Evolutionary conservation across 257 asterid genomes (phyloP).

Genomic region (Przewalskia tangutica): DNA sequence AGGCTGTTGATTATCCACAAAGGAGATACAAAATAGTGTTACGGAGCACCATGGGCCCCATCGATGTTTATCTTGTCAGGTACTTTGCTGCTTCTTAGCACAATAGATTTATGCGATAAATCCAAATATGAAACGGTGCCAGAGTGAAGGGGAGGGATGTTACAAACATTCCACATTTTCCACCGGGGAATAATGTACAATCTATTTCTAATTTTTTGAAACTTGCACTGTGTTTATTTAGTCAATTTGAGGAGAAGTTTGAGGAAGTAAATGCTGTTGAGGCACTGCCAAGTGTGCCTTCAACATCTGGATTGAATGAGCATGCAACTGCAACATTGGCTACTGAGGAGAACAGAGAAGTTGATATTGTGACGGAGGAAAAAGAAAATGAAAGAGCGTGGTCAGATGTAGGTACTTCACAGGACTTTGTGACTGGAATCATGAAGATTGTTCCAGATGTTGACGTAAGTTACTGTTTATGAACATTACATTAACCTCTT

Average conservation of each 20-base stretch:
- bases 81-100: constrained; percentile 13
- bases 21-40: constrained; percentile 75
- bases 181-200: background rate
- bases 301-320: constrained; percentile 40
- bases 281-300: constrained; percentile 43
- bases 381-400: constrained; percentile 39
- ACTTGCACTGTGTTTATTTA: constrained; percentile 5
- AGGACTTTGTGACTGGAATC: constrained; percentile 65
- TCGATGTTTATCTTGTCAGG: constrained; percentile 91
- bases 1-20: constrained; percentile 91
- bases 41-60: constrained; percentile 89
- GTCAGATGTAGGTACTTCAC: constrained; percentile 55
- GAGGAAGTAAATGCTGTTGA: constrained; percentile 52
- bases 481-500: background rate
- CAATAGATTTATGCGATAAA: background rate
- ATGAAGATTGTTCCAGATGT: constrained; percentile 83
- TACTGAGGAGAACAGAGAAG: constrained; percentile 34
- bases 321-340: constrained; percentile 24
- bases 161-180: background rate
- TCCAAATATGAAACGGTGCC: background rate
- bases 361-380: constrained; percentile 30
- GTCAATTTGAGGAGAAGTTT: constrained; percentile 77
- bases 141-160: background rate
- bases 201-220: background rate
- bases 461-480: constrained; percentile 52